Evolutionary conservation across 768 basidiomycete genomes (phyloP).

Genomic region (Boletus vinaceobasis): DNA sequence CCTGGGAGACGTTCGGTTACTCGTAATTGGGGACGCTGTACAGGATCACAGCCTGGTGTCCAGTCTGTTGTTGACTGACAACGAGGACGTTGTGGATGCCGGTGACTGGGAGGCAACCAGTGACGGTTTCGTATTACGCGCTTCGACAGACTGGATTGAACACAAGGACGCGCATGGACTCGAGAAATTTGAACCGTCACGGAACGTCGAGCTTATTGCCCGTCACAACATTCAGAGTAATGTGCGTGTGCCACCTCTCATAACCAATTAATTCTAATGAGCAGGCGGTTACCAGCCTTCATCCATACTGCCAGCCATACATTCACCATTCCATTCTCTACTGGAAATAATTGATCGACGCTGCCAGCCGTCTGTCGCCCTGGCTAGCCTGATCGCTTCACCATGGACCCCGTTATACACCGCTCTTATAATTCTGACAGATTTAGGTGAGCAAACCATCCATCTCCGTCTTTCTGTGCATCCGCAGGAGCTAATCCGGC

Average conservation of each 20-base stretch:
- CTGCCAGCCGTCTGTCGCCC: slow-evolving; percentile 46
- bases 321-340: slow-evolving; percentile 53
- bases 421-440: slow-evolving; percentile 52
- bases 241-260: slow-evolving; percentile 37
- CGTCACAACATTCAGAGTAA: slow-evolving; percentile 41
- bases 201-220: slow-evolving; percentile 62
- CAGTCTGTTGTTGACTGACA: slow-evolving; percentile 54
- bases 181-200: slow-evolving; percentile 60
- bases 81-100: slow-evolving; percentile 64
- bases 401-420: slow-evolving; percentile 58
- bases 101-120: slow-evolving; percentile 53
- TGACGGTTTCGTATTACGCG: slow-evolving; percentile 45
- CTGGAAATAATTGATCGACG: slow-evolving; percentile 52
- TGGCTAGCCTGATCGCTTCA: slow-evolving; percentile 56
- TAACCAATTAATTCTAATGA: slow-evolving; percentile 4
- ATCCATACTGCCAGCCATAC: slow-evolving; percentile 44
- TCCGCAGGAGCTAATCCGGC: slow-evolving; percentile 1
- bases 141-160: slow-evolving; percentile 73
- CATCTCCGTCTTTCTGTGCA: slow-evolving; percentile 1
- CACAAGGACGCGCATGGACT: slow-evolving; percentile 61
- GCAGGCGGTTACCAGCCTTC: slow-evolving; percentile 20
- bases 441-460: slow-evolving; percentile 38
- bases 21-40: slow-evolving; percentile 49
- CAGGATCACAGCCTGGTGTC: slow-evolving; percentile 37
- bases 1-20: slow-evolving; percentile 55